Percentiles rank a stretch among this genome's conserved stretches.
phyloP scores from a whole-genome alignment of 2,329 filamentous ascomycete genomes.

The Epichloe amarillans region DNA sequence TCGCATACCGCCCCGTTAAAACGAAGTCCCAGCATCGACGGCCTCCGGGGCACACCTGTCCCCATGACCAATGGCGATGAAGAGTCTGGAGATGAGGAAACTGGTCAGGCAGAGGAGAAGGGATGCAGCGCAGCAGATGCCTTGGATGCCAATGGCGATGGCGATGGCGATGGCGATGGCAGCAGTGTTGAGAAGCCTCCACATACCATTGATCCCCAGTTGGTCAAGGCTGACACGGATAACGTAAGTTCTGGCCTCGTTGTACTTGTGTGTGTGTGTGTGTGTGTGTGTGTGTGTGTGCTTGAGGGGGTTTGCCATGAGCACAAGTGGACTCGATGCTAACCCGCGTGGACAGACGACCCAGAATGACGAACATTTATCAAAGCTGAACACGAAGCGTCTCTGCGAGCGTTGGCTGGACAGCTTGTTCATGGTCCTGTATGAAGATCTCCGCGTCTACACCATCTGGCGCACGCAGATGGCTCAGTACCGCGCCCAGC shows the following conservation, averaged over 20 bases:
- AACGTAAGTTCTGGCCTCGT: constrained; percentile 37
- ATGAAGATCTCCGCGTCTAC: constrained; percentile 94
- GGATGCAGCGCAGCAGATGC: constrained; percentile 18
- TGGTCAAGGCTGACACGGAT: constrained; percentile 62
- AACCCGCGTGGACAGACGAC: constrained; percentile 32
- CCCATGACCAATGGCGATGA: constrained; percentile 36
- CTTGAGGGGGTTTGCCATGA: background rate
- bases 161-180: constrained; percentile 27
- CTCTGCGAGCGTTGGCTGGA: constrained; percentile 96
- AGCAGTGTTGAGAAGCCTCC: constrained; percentile 59
- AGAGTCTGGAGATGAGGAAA: constrained; percentile 20
- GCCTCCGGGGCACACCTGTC: constrained; percentile 57
- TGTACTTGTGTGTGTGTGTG: background rate
- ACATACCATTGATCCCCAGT: constrained; percentile 63
- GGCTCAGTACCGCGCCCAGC: constrained; percentile 85
- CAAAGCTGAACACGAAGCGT: constrained; percentile 91
- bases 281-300: background rate
- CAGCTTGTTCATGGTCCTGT: constrained; percentile 97
- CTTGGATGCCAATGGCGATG: constrained; percentile 28
- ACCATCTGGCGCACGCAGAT: constrained; percentile 99
- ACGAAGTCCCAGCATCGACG: constrained; percentile 68
- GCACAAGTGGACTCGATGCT: background rate
- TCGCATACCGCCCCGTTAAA: constrained; percentile 34
- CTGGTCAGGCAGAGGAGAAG: constrained; percentile 20
- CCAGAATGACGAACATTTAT: constrained; percentile 59